Conservation (phyloP, 2,329 filamentous ascomycete genomes). For the Xenosphaeropsis pyriputrescens region DNA sequence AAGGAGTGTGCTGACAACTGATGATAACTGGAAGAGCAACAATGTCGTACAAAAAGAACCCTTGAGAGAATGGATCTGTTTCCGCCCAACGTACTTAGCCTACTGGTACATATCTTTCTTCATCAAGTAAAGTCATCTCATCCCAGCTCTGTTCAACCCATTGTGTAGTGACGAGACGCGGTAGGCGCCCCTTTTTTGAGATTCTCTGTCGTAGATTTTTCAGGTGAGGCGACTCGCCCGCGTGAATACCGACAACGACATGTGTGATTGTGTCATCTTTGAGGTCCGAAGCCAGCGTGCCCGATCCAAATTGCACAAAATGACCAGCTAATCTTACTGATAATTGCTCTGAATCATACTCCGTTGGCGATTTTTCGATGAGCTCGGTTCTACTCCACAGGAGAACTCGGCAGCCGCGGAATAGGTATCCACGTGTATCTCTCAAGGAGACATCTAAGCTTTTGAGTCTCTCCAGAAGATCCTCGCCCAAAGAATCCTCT, state of each 20-base stretch:
- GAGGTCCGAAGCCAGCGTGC: slow-evolving; percentile 34
- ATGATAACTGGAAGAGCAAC: too few relatives aligned
- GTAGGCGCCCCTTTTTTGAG: slow-evolving; percentile 33
- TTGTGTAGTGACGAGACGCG: slow-evolving; percentile 49
- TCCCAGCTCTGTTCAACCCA: slow-evolving; percentile 78
- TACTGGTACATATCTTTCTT: slow-evolving; percentile 41
- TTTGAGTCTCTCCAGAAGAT: slow-evolving; percentile 38
- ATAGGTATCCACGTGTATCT: slow-evolving; percentile 34
- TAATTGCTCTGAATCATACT: slow-evolving; percentile 11
- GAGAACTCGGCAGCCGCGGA: slow-evolving; percentile 28
- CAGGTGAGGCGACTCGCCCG: slow-evolving; percentile 23
- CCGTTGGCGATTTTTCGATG: neutral
- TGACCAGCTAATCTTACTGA: slow-evolving; percentile 32
- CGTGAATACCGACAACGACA: slow-evolving; percentile 41
- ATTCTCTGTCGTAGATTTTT: slow-evolving; percentile 29
- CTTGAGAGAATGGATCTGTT: neutral
- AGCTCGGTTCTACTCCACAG: slow-evolving; percentile 19
- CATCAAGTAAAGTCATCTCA: slow-evolving; percentile 65
- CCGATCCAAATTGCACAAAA: slow-evolving; percentile 56
- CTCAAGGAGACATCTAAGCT: slow-evolving; percentile 23
- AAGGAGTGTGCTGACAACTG: neutral
- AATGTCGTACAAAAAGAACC: too few relatives aligned
- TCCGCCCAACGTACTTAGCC: neutral
- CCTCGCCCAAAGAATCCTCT: slow-evolving; percentile 14
- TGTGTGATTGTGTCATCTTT: slow-evolving; percentile 52